Conservation (phyloP, 2,329 filamentous ascomycete species). For the Camillea tinctor region DNA sequence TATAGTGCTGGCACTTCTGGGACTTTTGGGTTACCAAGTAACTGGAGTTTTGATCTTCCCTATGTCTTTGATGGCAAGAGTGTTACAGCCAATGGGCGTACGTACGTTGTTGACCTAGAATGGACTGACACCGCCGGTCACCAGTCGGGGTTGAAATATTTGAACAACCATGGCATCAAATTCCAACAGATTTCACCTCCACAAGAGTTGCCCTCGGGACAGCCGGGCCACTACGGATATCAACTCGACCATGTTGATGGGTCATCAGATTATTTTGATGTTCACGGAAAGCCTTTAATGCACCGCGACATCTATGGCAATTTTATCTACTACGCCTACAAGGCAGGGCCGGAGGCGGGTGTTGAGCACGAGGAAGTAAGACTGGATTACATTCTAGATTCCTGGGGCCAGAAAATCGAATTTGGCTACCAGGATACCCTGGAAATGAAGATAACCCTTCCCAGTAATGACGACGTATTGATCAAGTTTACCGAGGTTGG, state of each 20-base stretch:
- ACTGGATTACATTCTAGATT: constrained; percentile 3
- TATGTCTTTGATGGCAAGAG: constrained; percentile 1
- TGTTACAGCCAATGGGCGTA: constrained; percentile 1
- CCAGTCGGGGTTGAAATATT: not conserved
- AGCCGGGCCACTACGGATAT: not conserved
- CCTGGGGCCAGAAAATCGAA: not conserved
- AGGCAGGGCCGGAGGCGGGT: not conserved
- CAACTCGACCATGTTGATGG: not conserved
- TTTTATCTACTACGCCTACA: not conserved
- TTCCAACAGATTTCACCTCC: not conserved
- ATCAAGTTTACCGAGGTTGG: not conserved
- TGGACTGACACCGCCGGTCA: not conserved
- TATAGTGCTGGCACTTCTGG: not conserved
- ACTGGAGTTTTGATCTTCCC: constrained; percentile 1
- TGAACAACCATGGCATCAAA: constrained; percentile 2
- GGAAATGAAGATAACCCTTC: not conserved
- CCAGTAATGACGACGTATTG: not conserved
- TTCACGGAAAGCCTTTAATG: not conserved
- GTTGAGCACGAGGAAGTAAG: not conserved
- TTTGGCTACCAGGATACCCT: not conserved
- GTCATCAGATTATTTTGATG: not conserved
- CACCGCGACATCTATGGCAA: not conserved
- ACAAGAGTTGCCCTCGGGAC: not conserved
- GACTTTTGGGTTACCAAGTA: not conserved
- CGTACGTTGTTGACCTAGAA: not conserved